These are phyloP conservation scores for Alternaria sp. DNA, from an alignment of 2,329 filamentous ascomycete species.

Conservation along the genomic window DNA sequence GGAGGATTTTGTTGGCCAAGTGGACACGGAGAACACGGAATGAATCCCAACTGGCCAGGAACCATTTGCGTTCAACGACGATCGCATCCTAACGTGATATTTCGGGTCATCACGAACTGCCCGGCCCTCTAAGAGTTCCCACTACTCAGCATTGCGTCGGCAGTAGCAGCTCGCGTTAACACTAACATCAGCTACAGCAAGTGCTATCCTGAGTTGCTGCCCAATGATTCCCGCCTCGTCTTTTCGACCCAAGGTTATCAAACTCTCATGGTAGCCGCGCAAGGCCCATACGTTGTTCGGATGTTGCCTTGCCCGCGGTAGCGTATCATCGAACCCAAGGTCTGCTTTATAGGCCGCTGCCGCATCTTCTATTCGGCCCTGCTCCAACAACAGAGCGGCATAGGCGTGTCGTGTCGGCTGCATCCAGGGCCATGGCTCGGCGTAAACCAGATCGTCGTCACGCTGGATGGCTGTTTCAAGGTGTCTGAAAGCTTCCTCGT, in stretches of 20 bases:
- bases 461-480: constrained; percentile 64
- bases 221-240: constrained; percentile 58
- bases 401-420: constrained; percentile 74
- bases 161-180: constrained; percentile 67
- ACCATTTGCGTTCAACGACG: background rate
- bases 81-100: background rate
- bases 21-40: background rate
- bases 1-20: background rate
- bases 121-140: constrained; percentile 1
- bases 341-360: constrained; percentile 49
- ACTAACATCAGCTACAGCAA: constrained; percentile 65
- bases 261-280: constrained; percentile 75
- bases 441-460: constrained; percentile 71
- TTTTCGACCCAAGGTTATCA: constrained; percentile 60
- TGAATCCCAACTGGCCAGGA: background rate
- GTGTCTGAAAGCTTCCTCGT: constrained; percentile 64
- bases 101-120: background rate
- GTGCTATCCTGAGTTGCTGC: constrained; percentile 59
- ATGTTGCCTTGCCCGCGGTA: constrained; percentile 70
- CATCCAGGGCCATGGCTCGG: constrained; percentile 84
- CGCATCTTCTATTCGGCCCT: constrained; percentile 56
- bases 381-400: constrained; percentile 72
- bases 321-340: constrained; percentile 53
- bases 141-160: constrained; percentile 14
- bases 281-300: constrained; percentile 78